Evolutionary conservation across 148 eudicot species (phyloP).

Genomic region (Vaccinium macrocarpon): DNA sequence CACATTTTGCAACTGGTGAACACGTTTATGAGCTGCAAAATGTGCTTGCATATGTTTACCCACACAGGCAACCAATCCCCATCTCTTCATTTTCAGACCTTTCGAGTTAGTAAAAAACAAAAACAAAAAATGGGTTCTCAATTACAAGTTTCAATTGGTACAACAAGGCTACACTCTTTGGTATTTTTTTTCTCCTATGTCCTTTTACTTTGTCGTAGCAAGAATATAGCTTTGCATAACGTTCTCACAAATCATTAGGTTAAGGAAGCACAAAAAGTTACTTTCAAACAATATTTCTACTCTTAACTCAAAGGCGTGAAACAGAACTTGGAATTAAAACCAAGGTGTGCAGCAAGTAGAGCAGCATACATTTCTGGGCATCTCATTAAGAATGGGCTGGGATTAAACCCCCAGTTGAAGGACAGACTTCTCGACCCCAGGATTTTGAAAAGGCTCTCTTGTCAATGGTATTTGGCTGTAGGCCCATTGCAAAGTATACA

Average conservation of each 20-base stretch:
- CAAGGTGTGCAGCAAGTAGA: neutral
- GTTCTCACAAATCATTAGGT: neutral
- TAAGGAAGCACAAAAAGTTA: neutral
- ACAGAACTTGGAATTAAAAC: neutral
- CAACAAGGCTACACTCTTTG: neutral
- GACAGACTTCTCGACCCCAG: neutral
- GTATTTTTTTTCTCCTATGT: neutral
- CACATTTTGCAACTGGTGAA: neutral
- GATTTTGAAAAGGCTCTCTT: slow-evolving; percentile 13
- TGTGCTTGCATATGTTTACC: slow-evolving; percentile 1
- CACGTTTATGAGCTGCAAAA: neutral
- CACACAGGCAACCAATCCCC: neutral
- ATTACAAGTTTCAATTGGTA: neutral
- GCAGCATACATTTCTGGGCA: neutral
- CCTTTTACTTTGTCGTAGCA: neutral
- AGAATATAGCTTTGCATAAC: neutral
- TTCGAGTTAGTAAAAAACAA: neutral
- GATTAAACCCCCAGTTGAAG: neutral
- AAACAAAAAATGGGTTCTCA: neutral
- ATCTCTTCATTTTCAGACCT: slow-evolving; percentile 4
- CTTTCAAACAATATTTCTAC: neutral
- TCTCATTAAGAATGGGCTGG: slow-evolving; percentile 7
- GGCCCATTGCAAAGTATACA: slow-evolving; percentile 4
- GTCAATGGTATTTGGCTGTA: slow-evolving; percentile 8
- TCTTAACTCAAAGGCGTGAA: neutral